These are phyloP conservation scores for Calonectria ilicicola DNA, from an alignment of 2,329 filamentous ascomycete genomes.

Conservation along the genomic window DNA sequence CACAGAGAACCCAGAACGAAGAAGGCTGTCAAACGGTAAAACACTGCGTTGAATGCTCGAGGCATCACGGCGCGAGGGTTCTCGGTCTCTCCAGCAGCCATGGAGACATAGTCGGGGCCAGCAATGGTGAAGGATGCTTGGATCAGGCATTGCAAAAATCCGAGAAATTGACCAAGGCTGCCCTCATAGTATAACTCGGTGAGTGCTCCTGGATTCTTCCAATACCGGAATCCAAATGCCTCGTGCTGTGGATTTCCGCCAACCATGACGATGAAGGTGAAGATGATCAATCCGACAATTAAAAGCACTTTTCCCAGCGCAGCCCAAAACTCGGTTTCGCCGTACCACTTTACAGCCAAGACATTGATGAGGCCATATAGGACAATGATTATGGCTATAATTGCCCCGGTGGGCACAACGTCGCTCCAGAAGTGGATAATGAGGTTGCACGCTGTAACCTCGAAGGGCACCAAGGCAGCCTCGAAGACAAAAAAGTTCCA, in stretches of 20 bases:
- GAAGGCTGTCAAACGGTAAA: constrained; percentile 81
- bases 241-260: constrained; percentile 83
- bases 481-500: constrained; percentile 83
- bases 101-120: constrained; percentile 76
- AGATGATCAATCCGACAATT: constrained; percentile 77
- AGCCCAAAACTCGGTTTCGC: constrained; percentile 82
- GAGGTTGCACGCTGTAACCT: constrained; percentile 74
- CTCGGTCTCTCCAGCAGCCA: constrained; percentile 78
- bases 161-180: constrained; percentile 77
- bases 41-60: constrained; percentile 81
- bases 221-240: constrained; percentile 77
- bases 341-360: constrained; percentile 79
- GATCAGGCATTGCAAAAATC: constrained; percentile 82
- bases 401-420: constrained; percentile 67
- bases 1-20: constrained; percentile 81
- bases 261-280: constrained; percentile 86
- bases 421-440: constrained; percentile 75
- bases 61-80: constrained; percentile 79
- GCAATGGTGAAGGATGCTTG: constrained; percentile 76
- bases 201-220: constrained; percentile 78
- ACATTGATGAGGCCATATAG: constrained; percentile 72
- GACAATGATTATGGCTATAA: constrained; percentile 67
- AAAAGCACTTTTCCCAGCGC: constrained; percentile 79
- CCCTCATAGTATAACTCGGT: constrained; percentile 73
- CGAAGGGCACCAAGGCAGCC: constrained; percentile 75